Evolutionary conservation across 371 early-diverging fungal genomes (phyloP).

Genomic region (Apophysomyces variabilis): DNA sequence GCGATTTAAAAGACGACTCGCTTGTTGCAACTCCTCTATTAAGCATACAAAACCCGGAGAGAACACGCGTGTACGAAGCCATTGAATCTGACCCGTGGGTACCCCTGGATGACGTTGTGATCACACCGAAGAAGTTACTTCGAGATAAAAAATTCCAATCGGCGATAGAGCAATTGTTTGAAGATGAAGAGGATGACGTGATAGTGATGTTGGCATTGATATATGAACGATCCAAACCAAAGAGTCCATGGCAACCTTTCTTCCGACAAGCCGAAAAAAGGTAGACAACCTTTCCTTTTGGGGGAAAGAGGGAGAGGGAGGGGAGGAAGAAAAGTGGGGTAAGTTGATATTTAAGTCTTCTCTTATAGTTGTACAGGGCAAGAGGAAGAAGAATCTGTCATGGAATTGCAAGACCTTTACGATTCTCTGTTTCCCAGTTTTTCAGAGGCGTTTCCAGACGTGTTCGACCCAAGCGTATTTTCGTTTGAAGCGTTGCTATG

Average conservation of each 20-base stretch:
- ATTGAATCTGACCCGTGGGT: conserved; percentile 11
- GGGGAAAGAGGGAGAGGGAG: too few relatives aligned
- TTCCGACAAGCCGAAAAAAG: conserved; percentile 27
- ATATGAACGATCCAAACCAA: conserved; percentile 30
- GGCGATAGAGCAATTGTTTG: conserved; percentile 33
- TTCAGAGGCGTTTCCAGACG: conserved; percentile 40
- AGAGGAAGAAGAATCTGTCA: conserved; percentile 33
- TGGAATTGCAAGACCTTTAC: conserved; percentile 48
- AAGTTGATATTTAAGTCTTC: background rate
- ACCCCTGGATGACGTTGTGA: conserved; percentile 29
- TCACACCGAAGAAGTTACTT: conserved; percentile 34
- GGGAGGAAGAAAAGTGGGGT: background rate
- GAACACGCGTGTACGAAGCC: background rate
- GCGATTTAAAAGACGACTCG: conserved; percentile 20
- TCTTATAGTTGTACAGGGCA: conserved; percentile 5
- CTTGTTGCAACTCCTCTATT: conserved; percentile 40
- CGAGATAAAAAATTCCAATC: conserved; percentile 26
- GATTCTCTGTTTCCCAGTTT: conserved; percentile 48
- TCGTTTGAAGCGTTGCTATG: conserved; percentile 43
- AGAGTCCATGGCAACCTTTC: conserved; percentile 35
- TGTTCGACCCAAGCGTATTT: conserved; percentile 38
- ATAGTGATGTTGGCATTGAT: conserved; percentile 51
- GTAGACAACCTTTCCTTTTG: conserved; percentile 14
- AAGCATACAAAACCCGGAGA: conserved; percentile 31
- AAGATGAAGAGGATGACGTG: conserved; percentile 56